Percentiles rank a stretch among this genome's conserved stretches.
Conservation (phyloP, 2,329 filamentous ascomycete species). For the Dothiorella sarmentorum region DNA sequence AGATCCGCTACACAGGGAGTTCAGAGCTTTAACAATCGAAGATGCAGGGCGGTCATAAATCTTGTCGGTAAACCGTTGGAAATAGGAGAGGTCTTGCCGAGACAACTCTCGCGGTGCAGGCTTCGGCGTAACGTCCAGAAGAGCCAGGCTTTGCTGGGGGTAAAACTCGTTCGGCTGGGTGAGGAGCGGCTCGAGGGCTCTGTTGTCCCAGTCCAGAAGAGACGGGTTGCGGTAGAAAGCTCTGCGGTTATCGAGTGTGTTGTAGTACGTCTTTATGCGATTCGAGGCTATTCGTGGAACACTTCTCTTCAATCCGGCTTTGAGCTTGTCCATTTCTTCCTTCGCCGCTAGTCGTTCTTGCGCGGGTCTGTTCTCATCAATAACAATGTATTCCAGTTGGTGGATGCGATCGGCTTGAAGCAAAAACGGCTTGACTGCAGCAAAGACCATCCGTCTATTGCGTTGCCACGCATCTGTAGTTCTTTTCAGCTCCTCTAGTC, state of each 20-base stretch:
- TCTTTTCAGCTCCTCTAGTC: not conserved
- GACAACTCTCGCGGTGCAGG: conserved; percentile 20
- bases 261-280: not conserved
- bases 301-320: not conserved
- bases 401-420: not conserved
- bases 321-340: not conserved
- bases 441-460: not conserved
- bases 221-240: conserved; percentile 50
- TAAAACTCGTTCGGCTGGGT: conserved; percentile 61
- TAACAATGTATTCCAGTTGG: not conserved
- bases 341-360: conserved; percentile 1
- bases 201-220: conserved; percentile 64
- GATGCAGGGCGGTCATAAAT: not conserved
- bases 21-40: not conserved
- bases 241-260: conserved; percentile 49
- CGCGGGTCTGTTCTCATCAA: not conserved
- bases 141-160: conserved; percentile 55
- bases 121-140: conserved; percentile 67
- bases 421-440: not conserved
- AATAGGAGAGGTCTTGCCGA: conserved; percentile 9
- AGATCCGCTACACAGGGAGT: not conserved
- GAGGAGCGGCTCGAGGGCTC: conserved; percentile 66
- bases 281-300: no score
- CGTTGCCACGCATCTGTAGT: no score
- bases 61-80: not conserved